A percentile compares a stretch with the other conserved stretches of the same genome.
These are phyloP conservation scores for Corylus avellana DNA, from an alignment of 306 rosid species.

Conservation along the genomic window DNA sequence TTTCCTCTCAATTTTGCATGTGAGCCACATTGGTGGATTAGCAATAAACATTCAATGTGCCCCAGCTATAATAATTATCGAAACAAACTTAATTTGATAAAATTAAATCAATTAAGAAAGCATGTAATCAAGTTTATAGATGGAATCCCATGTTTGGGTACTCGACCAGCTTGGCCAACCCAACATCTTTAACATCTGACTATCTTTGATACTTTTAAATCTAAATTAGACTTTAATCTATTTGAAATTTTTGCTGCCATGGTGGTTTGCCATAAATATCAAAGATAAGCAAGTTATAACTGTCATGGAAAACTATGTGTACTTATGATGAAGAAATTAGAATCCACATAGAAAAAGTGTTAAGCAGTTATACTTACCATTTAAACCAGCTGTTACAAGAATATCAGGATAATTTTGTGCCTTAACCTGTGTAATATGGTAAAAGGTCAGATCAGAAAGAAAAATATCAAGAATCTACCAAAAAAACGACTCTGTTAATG, in stretches of 20 bases:
- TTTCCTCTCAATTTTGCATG: not conserved
- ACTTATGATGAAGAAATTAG: constrained; percentile 1
- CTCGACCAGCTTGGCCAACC: not conserved
- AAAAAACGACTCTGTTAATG: constrained; percentile 14
- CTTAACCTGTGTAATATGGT: constrained; percentile 57
- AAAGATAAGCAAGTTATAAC: not conserved
- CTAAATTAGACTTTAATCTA: not conserved
- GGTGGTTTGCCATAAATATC: not conserved
- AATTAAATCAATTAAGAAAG: not conserved
- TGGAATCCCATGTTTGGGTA: not conserved
- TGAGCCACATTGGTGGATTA: constrained; percentile 20
- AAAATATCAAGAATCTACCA: not conserved
- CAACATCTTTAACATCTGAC: not conserved
- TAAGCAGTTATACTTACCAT: constrained; percentile 52
- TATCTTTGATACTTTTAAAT: not conserved
- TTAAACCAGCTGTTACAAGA: constrained; percentile 91
- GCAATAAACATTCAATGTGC: constrained; percentile 25
- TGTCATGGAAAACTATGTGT: not conserved
- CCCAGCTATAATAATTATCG: not conserved
- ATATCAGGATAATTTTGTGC: constrained; percentile 75
- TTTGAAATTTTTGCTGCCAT: not conserved
- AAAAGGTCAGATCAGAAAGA: constrained; percentile 16
- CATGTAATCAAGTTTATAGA: not conserved
- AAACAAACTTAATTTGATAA: not conserved
- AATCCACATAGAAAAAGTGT: not conserved